Percentiles rank a stretch among this genome's conserved stretches.
Conservation (phyloP, 352 stramenopile species). For the Globisporangium nodosum region DNA sequence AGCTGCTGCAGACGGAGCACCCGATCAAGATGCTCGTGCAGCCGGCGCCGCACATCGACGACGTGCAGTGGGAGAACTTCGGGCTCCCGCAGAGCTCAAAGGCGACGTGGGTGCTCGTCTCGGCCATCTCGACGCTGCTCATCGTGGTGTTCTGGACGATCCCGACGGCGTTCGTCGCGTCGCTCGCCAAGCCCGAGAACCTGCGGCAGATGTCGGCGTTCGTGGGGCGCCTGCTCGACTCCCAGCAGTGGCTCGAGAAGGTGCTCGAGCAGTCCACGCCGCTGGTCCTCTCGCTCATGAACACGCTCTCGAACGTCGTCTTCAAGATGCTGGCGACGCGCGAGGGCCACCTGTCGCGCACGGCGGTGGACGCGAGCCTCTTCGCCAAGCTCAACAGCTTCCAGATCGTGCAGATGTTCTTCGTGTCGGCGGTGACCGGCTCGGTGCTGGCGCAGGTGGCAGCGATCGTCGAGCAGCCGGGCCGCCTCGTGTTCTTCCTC, state of each 20-base stretch:
- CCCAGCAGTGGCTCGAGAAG: slow-evolving; percentile 43
- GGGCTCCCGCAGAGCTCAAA: slow-evolving; percentile 52
- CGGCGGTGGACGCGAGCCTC: slow-evolving; percentile 58
- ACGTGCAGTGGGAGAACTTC: slow-evolving; percentile 80
- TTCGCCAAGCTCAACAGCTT: slow-evolving; percentile 78
- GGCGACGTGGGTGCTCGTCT: slow-evolving; percentile 57
- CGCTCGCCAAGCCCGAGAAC: slow-evolving; percentile 61
- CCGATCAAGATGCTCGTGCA: slow-evolving; percentile 52
- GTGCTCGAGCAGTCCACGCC: slow-evolving; percentile 59
- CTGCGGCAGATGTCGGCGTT: slow-evolving; percentile 50
- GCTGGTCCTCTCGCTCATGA: slow-evolving; percentile 65
- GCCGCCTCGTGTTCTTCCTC: slow-evolving; percentile 58
- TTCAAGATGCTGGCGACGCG: slow-evolving; percentile 57
- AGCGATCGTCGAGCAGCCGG: slow-evolving; percentile 53
- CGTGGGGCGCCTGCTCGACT: slow-evolving; percentile 30
- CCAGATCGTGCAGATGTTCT: slow-evolving; percentile 82
- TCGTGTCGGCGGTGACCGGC: slow-evolving; percentile 63
- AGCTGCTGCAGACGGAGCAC: slow-evolving; percentile 68
- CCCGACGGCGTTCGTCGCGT: slow-evolving; percentile 71
- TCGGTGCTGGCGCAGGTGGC: slow-evolving; percentile 58
- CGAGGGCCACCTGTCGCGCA: slow-evolving; percentile 63
- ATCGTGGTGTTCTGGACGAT: slow-evolving; percentile 80
- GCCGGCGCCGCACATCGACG: slow-evolving; percentile 56
- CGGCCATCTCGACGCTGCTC: slow-evolving; percentile 39
- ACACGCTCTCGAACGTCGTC: slow-evolving; percentile 55